Conservation (phyloP, 345 rosid species). For the Geranium rotundifolium region DNA sequence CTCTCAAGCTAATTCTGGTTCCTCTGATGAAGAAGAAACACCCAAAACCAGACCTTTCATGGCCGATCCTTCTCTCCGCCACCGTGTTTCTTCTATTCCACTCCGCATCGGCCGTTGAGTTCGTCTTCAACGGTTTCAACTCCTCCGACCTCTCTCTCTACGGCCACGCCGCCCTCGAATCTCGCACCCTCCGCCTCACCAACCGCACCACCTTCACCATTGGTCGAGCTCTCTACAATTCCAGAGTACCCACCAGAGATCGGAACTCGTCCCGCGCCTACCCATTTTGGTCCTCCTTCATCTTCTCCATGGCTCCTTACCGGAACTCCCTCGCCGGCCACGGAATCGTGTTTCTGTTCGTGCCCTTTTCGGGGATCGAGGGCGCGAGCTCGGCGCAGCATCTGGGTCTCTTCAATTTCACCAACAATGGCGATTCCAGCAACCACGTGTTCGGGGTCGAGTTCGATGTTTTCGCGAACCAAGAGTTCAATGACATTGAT, state of each 20-base stretch:
- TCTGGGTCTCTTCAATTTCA: conserved; percentile 48
- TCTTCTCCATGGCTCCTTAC: conserved; percentile 60
- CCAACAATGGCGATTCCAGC: conserved; percentile 26
- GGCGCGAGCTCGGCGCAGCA: conserved; percentile 36
- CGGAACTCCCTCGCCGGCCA: conserved; percentile 38
- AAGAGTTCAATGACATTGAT: conserved; percentile 58
- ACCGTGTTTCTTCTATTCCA: conserved; percentile 8
- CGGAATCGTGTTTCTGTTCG: conserved; percentile 53
- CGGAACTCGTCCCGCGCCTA: conserved; percentile 25
- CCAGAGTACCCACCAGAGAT: conserved; percentile 29
- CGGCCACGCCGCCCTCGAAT: conserved; percentile 34
- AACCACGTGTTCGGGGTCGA: conserved; percentile 51
- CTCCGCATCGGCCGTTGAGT: conserved; percentile 32
- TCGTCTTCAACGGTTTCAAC: conserved; percentile 64
- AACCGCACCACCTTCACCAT: conserved; percentile 47
- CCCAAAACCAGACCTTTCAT: conserved; percentile 1
- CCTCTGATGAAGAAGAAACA: conserved; percentile 15
- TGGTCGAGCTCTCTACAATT: conserved; percentile 56
- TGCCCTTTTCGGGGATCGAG: conserved; percentile 30
- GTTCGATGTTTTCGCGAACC: conserved; percentile 55
- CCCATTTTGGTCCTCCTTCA: conserved; percentile 61
- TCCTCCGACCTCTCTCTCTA: conserved; percentile 28
- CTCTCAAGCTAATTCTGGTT: too few species aligned
- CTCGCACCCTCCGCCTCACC: conserved; percentile 40
- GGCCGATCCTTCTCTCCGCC: conserved; percentile 1